Evolutionary conservation across 371 early-diverging fungal genomes (phyloP), one percentile per base, ranked within the genome.

Genomic region (Dinochytrium kinnereticum): DNA sequence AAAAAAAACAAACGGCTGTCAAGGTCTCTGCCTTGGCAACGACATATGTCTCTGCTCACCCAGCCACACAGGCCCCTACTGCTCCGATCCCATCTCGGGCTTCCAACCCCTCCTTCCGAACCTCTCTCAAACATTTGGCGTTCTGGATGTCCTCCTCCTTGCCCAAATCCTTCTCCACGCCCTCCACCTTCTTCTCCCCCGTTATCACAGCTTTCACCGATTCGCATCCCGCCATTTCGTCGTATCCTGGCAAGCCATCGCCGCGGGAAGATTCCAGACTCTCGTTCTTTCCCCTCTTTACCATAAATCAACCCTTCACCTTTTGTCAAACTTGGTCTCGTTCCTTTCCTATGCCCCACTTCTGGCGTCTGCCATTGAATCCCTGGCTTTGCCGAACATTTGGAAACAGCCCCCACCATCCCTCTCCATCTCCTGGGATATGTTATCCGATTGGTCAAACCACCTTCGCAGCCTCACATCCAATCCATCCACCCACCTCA

Each of bases 41-140:
- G 59, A 70, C 36, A 40, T 59, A 1, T 70, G 70, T 59, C 33
- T 70, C 30, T 70, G 70, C 59, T 5, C 40, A 15, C 44, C 70
- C 13, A 33, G 59, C 61, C 34, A 59, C 30, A 70, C 59, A 15
- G 70, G 70, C 2, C 39, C 57, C 1, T 39, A 2, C 33, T 70
- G 70, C 39, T 13, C 55, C 15, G 7, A 2, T 2, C 59, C 70
- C 15, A 39, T 59, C 34, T n/a, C 61, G n/a, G 70, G 44, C 2
- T 70, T 70, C 26, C 59, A 40, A 2, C 38, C 61, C 3, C 15
- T 50, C 36, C 26, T 38, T 17, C 61, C 70, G 10, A 10, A 31
- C 3, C 26, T 1, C 10, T 28, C 15, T 10, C 57, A 13, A 10
- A 15, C 40, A 13, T 31, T 55, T 37, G 44, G 59, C 34, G 3